These are phyloP conservation scores for Nakataea oryzae DNA, from an alignment of 2,329 filamentous ascomycete genomes.

Conservation along the genomic window DNA sequence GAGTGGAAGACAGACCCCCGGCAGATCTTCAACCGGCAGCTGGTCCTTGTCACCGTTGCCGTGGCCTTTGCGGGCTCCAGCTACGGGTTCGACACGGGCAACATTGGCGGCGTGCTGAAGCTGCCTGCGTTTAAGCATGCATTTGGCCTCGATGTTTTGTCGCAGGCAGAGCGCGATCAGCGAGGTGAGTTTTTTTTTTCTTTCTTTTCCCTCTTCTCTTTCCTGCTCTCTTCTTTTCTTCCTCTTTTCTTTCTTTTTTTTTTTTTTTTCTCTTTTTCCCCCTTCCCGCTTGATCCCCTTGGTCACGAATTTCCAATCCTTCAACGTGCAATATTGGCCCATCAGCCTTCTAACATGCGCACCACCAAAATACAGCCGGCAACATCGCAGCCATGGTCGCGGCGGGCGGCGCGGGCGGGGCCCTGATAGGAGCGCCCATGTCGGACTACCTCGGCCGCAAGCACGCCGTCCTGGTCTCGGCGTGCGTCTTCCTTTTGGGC, in stretches of 20 bases:
- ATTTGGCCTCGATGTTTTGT: constrained; percentile 21
- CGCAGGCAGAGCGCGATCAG: constrained; percentile 16
- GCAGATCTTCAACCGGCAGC: constrained; percentile 24
- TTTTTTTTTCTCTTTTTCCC: too few relatives aligned
- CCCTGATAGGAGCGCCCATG: constrained; percentile 22
- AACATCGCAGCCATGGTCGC: constrained; percentile 22
- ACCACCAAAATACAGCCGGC: constrained; percentile 12
- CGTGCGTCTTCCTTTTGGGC: constrained; percentile 20
- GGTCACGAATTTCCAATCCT: too few relatives aligned
- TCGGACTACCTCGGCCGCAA: constrained; percentile 25
- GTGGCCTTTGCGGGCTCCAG: constrained; percentile 25
- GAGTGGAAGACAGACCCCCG: constrained; percentile 23
- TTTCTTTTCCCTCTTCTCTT: too few relatives aligned
- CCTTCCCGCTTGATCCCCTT: too few relatives aligned
- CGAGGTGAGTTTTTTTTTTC: constrained; percentile 4
- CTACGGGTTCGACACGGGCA: constrained; percentile 27
- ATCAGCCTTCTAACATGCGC: background rate
- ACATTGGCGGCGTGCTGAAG: constrained; percentile 26
- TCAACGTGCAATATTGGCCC: too few relatives aligned
- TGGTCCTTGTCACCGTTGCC: constrained; percentile 20
- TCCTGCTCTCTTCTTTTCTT: too few relatives aligned
- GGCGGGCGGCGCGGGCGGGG: constrained; percentile 24
- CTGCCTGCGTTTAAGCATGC: constrained; percentile 23
- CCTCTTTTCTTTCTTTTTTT: background rate
- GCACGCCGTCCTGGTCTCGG: constrained; percentile 16